A percentile compares a stretch with the other conserved stretches of the same genome.
phyloP scores from a whole-genome alignment of 1,284 basidiomycete genomes.

The Ustilago sp. region DNA sequence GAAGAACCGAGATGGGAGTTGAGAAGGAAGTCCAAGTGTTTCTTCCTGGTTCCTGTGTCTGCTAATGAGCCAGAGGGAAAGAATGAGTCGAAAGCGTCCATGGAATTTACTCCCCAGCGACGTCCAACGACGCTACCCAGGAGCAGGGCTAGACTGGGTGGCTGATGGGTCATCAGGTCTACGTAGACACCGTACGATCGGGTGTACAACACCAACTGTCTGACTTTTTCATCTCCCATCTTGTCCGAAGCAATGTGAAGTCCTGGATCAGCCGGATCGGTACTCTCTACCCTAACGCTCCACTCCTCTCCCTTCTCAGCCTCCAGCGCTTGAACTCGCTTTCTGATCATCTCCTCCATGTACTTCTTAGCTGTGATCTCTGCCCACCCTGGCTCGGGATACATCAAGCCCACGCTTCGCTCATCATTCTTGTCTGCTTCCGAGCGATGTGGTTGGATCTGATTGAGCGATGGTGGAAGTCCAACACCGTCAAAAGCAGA shows the following conservation, averaged over 20 bases:
- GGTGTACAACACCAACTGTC: conserved; percentile 70
- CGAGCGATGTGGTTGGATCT: conserved; percentile 42
- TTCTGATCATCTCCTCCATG: conserved; percentile 3
- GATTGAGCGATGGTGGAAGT: conserved; percentile 43
- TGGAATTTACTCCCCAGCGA: conserved; percentile 69
- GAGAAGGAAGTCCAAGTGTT: conserved; percentile 38
- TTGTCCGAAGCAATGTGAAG: background rate
- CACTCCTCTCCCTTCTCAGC: conserved; percentile 11
- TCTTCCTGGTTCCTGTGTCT: conserved; percentile 4
- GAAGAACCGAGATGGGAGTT: conserved; percentile 10
- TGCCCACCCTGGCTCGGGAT: conserved; percentile 28
- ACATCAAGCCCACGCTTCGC: conserved; percentile 21
- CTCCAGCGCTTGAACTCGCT: conserved; percentile 20
- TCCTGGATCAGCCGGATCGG: conserved; percentile 34
- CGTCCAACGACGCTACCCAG: conserved; percentile 61
- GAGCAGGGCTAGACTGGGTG: conserved; percentile 71
- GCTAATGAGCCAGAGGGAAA: conserved; percentile 33
- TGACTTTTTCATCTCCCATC: background rate
- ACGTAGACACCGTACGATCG: conserved; percentile 75
- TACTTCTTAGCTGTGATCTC: conserved; percentile 27
- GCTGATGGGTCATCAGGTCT: conserved; percentile 73
- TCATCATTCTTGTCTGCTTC: background rate
- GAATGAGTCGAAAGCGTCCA: conserved; percentile 71
- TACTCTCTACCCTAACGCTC: conserved; percentile 18
- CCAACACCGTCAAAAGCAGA: conserved; percentile 29